Evolutionary conservation across 345 rosid genomes (phyloP), one percentile per base, ranked within the genome.

Genomic region (Brassica nigra): DNA sequence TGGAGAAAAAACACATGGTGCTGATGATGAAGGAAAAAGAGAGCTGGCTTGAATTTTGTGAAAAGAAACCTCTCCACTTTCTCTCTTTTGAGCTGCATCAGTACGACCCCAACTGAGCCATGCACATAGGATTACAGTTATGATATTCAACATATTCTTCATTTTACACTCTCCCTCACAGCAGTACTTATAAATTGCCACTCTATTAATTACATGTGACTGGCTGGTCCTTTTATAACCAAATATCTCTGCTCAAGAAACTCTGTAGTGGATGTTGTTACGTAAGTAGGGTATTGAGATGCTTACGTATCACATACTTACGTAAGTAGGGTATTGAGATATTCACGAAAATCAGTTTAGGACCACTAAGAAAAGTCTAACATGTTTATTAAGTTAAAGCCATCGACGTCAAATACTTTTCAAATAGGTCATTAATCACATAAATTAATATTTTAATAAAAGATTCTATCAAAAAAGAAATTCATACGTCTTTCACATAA

Each of bases 21-120:
- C 62, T 20, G 90, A 69, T 6, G 96, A 11, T 42, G 82, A 47
- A n/a, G 79, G 89, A 1, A 91, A 71, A n/a, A 91, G 88, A 69
- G 91, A 89, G 81, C 69, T 76, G 76, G 88, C 74, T 61, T 80
- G 75, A 61, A 90, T 23, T 15, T 79, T 84, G 59, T 81, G 85
- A 44, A 23, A 62, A 31, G 73, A 73, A 52, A 65, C 1, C 14
- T 72, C 73, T 42, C 0, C 39, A 16, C 20, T 68, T 69, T 68
- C 63, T 61, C 31, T 73, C 76, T 47, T 79, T 75, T 68, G 62
- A 63, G 79, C 87, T 76, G 44, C 62, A 20, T 76, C 77, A 7
- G 71, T 65, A 68, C 44, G 68, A 28, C 71, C 65, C 33, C 18
- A 64, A 15, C 52, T 66, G 33, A 79, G 70, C 62, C 67, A 78